phyloP scores from a whole-genome alignment of 805 yeast genomes.

The Wickerhamiella musiphila region DNA sequence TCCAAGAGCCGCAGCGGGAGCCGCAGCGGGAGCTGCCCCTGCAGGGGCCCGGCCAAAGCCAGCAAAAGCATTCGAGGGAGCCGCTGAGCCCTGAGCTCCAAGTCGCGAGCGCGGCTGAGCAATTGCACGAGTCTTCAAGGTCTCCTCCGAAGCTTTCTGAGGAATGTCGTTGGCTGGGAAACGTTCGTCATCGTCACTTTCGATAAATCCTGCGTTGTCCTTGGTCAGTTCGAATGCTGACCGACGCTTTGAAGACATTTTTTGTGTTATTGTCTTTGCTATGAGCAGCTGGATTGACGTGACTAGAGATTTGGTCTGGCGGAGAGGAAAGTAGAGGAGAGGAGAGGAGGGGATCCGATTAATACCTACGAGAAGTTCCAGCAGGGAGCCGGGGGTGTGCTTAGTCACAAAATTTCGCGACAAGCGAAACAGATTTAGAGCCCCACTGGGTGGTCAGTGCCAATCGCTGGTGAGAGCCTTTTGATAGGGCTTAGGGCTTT shows the following conservation, averaged over 20 bases:
- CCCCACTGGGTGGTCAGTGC: too few relatives aligned
- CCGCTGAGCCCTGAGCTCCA: conserved; percentile 2
- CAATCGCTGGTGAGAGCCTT: too few relatives aligned
- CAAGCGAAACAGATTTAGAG: too few relatives aligned
- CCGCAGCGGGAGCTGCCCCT: conserved; percentile 1
- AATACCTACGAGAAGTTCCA: too few relatives aligned
- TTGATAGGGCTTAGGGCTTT: conserved; percentile 3
- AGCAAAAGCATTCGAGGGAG: conserved; percentile 7
- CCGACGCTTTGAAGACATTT: conserved; percentile 36
- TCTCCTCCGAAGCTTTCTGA: conserved; percentile 38
- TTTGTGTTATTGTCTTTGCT: too few relatives aligned
- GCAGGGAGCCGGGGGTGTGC: too few relatives aligned
- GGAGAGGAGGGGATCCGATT: too few relatives aligned
- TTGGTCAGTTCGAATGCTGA: conserved; percentile 49
- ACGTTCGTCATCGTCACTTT: conserved; percentile 26
- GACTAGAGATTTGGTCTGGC: background rate
- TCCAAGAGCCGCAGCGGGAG: background rate
- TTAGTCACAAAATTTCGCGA: too few relatives aligned
- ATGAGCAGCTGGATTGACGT: too few relatives aligned
- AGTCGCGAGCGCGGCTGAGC: conserved; percentile 24
- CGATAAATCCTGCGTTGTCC: conserved; percentile 26
- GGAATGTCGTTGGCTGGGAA: conserved; percentile 13
- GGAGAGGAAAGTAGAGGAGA: background rate
- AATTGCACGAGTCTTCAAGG: conserved; percentile 53
- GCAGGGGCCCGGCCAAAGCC: conserved; percentile 1